These are phyloP conservation scores for Marasmius fiardii DNA, from an alignment of 1,284 basidiomycete species.

Conservation along the genomic window DNA sequence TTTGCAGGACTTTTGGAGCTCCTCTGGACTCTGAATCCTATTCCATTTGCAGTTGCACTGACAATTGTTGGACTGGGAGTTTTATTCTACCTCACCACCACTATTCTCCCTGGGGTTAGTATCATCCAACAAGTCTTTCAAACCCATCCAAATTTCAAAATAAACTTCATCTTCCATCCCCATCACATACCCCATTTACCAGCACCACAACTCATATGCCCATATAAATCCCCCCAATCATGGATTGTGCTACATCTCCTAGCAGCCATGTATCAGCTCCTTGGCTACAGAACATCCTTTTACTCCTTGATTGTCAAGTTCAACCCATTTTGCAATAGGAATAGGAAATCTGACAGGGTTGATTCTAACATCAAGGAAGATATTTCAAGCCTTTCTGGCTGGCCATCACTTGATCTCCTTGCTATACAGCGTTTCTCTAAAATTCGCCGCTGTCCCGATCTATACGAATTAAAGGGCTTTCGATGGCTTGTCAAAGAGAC, in stretches of 20 bases:
- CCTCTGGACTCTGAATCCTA: not conserved
- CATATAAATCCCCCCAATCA: not conserved
- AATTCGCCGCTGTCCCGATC: not conserved
- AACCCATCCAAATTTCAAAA: not conserved
- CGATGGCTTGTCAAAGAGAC: not conserved
- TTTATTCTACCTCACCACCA: conserved; percentile 1
- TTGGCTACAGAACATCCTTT: not conserved
- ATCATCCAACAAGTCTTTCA: not conserved
- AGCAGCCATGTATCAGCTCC: not conserved
- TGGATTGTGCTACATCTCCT: not conserved
- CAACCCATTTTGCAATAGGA: not conserved
- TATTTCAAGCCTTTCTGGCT: not conserved
- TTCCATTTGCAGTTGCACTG: not conserved
- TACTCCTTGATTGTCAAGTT: not conserved
- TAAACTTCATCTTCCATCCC: not conserved
- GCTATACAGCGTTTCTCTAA: not conserved
- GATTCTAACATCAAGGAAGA: not conserved
- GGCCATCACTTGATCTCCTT: not conserved
- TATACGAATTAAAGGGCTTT: not conserved
- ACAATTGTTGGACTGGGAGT: not conserved
- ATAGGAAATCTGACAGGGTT: no score
- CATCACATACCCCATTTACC: not conserved
- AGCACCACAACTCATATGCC: not conserved
- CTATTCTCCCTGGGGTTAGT: not conserved
- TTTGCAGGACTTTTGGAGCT: conserved; percentile 6